Conservation (phyloP, 1,284 basidiomycete genomes). For the Vanrija sp. region DNA sequence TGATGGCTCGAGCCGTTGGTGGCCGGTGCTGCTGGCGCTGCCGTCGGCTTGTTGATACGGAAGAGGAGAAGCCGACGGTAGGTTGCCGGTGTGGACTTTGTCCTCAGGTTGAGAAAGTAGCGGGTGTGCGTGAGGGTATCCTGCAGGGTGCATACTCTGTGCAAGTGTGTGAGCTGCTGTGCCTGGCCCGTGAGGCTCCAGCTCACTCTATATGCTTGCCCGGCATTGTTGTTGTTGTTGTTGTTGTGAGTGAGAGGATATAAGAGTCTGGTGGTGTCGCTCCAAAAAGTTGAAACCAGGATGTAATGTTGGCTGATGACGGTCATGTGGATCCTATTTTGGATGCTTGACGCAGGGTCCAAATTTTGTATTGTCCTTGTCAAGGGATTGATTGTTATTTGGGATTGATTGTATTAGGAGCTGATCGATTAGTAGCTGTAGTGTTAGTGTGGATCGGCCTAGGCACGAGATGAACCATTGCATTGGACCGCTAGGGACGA, state of each 20-base stretch:
- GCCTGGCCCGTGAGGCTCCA: background rate
- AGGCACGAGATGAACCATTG: too few species aligned
- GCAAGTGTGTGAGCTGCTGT: background rate
- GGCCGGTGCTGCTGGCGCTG: constrained; percentile 28
- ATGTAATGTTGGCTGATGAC: background rate
- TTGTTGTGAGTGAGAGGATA: background rate
- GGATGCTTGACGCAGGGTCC: too few species aligned
- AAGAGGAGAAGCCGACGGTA: constrained; percentile 72
- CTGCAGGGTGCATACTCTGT: constrained; percentile 55
- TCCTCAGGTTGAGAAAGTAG: constrained; percentile 65
- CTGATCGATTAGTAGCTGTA: too few species aligned
- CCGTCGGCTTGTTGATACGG: constrained; percentile 53
- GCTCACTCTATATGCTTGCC: background rate
- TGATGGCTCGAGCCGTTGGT: constrained; percentile 3
- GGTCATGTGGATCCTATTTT: too few species aligned
- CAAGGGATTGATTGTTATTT: too few species aligned
- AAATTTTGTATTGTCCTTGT: too few species aligned
- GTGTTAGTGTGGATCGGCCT: too few species aligned
- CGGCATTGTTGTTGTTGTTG: background rate
- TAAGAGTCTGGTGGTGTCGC: background rate
- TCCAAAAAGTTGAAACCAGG: background rate
- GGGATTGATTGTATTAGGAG: too few species aligned
- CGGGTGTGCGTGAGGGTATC: constrained; percentile 62
- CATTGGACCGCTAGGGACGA: too few species aligned
- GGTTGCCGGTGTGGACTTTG: constrained; percentile 54